Evolutionary conservation across 129 eudicot genomes (phyloP).

Genomic region (Helianthus tuberosus): DNA sequence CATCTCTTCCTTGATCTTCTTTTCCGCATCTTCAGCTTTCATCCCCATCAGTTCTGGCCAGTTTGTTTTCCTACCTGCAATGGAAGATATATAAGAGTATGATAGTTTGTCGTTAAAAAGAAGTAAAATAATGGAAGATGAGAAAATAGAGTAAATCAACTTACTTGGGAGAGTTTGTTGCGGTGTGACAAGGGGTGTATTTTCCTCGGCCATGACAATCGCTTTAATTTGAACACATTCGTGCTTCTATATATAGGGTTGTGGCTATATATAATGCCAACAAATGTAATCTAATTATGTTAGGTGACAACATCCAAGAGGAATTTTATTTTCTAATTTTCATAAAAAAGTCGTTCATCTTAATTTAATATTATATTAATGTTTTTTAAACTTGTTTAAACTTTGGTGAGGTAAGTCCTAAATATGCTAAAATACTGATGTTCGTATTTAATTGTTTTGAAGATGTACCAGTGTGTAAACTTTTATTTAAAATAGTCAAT

Average conservation of each 20-base stretch:
- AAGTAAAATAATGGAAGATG: not conserved
- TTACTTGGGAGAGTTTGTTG: slow-evolving; percentile 27
- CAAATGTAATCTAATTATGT: slow-evolving; percentile 8
- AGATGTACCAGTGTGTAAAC: no score
- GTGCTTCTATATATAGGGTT: slow-evolving; percentile 3
- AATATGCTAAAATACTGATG: no score
- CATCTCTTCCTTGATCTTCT: slow-evolving; percentile 58
- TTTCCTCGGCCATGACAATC: slow-evolving; percentile 32
- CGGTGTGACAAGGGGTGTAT: slow-evolving; percentile 3
- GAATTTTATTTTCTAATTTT: no score
- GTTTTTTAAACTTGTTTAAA: no score
- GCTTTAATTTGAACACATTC: not conserved
- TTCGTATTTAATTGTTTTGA: no score
- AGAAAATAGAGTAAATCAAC: slow-evolving; percentile 2
- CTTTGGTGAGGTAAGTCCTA: no score
- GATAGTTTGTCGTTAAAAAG: no score
- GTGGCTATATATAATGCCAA: slow-evolving; percentile 7
- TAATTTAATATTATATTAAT: no score
- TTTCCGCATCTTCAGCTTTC: slow-evolving; percentile 62
- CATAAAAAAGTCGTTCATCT: no score
- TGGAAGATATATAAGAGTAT: no score
- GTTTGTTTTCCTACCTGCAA: slow-evolving; percentile 32
- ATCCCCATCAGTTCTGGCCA: slow-evolving; percentile 77
- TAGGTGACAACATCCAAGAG: not conserved
- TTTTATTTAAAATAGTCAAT: no score